Base-by-base conservation (phyloP, 371 early-diverging fungal species). In the Mortierella sp. region DNA sequence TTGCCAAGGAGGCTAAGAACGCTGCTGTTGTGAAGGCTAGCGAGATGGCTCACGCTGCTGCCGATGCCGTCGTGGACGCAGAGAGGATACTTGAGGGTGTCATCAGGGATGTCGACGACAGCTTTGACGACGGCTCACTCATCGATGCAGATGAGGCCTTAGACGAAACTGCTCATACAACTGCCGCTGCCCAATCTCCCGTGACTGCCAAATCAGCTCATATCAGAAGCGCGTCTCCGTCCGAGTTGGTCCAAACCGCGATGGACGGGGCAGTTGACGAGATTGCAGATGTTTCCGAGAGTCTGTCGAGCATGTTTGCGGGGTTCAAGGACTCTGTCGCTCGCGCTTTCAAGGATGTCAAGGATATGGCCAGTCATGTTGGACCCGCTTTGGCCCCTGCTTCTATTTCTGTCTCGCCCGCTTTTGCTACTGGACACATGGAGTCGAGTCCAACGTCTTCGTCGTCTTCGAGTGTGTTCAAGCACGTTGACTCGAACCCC, bases 261-360 rank as follows among this genome's bases (percentile, higher is more conserved):
- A 41, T 68, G 41, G 10, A 68, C 3, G 68, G 35, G 41, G 68
- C 68, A 7, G 68, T 35, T 11, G 68, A 68, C 2, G 68, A 68
- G 8, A 5, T 68, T 16, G 68, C 68, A 21, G 68, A 68, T 38
- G 68, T 68, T 8, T 41, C 68, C 24, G 68, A 68, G 43, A 68
- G 68, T 68, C 32, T 29, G 14, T 48, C 68, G 43, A 68, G 68
- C 38, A 68, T 68, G 68, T 68, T 68, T 68, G 68, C 68, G 4
- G 68, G 68, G 21, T 68, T 68, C 68, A 68, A 68, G 43, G 68
- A 68, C 43, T 68, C 68, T 68, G 68, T 70, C 35, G 32, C 32
- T 7, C 68, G 68, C 3, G 54, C 70, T 29, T 63, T 63, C 35
- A 44, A 43, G 75, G 63, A 63, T 35, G 75, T 49, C 38, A 65